Base-by-base conservation (phyloP, 805 yeast species). In the Candida takata region DNA sequence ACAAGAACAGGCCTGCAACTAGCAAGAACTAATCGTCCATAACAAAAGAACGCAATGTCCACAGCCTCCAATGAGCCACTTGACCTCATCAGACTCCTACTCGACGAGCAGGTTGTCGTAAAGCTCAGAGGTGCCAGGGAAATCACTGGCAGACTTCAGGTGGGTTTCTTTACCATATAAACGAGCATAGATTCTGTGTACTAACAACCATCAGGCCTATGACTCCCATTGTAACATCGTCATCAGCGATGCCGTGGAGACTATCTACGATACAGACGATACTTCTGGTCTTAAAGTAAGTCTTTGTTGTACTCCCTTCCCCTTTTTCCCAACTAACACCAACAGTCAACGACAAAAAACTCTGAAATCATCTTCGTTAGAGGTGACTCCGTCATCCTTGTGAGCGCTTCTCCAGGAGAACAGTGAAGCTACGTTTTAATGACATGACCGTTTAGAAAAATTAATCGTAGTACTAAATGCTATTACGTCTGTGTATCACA, bases 191-290 rank as follows among this genome's bases (percentile, higher is more conserved):
- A n/a, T n/a, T n/a, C n/a, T n/a, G n/a, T 16, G 14, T 34, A 38
- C 45, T 38, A 38, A 38, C 45, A 33, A 2, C 21, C 18, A 24
- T 13, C 3, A 70, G 74, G 86, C 95, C 1, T 90, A 84, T 62
- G 98, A 90, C 62, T 83, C 95, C 32, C 98, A 90, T 62, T 92
- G 97, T 62, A 92, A 94, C 58, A 76, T 92, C 70, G 96, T 92
- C 26, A 71, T 92, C 44, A 86, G 97, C 48, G 95, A 92, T 51
- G 96, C 95, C 7, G 73, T 71, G 36, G 99, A 92, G 55, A 84
- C 83, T 2, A 77, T 88, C 26, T 84, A 74, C 56, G 66, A 67
- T 26, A 51, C 69, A 5, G 72, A 62, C 21, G 70, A 68, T 31
- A 62, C 64, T 3, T 50, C 44, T n/a, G 64, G 62, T 24, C 38